Conservation (phyloP, 2,329 filamentous ascomycete species). For the Colletotrichum costaricense region DNA sequence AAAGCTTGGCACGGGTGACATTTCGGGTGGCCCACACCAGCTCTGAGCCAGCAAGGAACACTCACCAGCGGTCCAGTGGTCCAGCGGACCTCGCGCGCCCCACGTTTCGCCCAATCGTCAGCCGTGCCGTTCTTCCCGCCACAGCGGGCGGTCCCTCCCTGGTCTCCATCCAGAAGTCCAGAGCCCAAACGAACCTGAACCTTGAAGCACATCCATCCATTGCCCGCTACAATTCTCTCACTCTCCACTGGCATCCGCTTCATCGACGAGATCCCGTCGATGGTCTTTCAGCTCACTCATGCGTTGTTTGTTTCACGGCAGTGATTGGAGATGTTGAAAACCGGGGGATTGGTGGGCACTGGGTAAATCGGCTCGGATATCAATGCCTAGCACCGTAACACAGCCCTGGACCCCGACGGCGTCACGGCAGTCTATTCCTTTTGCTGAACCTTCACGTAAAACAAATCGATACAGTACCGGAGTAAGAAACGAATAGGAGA, state of each 20-base stretch:
- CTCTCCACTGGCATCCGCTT: background rate
- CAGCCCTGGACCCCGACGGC: background rate
- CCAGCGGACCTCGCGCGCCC: background rate
- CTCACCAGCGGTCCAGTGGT: no score
- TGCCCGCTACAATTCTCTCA: background rate
- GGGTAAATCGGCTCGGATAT: constrained; percentile 24
- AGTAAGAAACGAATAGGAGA: no score
- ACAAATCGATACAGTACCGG: background rate
- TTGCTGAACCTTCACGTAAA: background rate
- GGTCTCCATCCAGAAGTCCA: background rate
- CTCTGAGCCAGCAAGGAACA: background rate
- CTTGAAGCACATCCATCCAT: background rate
- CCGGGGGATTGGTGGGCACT: background rate
- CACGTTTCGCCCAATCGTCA: constrained; percentile 19
- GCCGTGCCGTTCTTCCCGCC: constrained; percentile 30
- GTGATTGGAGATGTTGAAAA: background rate
- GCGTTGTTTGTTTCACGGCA: background rate
- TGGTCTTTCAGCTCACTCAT: background rate
- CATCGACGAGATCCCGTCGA: background rate
- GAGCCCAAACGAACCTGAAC: background rate
- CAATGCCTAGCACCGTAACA: background rate
- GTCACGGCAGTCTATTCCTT: background rate
- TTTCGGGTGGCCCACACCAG: constrained; percentile 9
- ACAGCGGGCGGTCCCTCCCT: background rate
- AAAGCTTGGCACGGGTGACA: constrained; percentile 35